Evolutionary conservation across 768 basidiomycete genomes (phyloP).

Genomic region (Podaxis carcinomalis): DNA sequence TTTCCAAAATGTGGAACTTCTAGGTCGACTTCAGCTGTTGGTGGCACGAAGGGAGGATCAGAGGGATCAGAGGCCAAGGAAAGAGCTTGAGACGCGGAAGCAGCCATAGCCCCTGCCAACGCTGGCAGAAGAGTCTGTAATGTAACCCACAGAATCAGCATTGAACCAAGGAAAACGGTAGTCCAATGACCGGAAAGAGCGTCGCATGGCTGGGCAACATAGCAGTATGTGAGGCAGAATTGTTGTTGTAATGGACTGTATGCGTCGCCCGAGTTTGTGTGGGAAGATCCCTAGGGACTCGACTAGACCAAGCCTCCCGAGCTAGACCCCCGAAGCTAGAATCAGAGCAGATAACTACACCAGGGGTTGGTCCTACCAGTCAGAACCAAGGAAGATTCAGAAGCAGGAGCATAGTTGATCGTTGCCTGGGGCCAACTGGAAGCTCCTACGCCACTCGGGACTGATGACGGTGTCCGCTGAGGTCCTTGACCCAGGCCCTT

Average conservation of each 20-base stretch:
- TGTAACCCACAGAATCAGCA: not conserved
- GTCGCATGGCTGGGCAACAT: slow-evolving; percentile 1
- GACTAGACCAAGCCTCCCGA: not conserved
- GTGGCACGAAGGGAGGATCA: not conserved
- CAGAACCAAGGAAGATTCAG: not conserved
- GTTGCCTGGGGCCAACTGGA: not conserved
- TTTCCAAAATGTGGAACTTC: not conserved
- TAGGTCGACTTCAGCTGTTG: not conserved
- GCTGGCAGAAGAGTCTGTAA: slow-evolving; percentile 3
- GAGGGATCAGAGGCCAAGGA: not conserved
- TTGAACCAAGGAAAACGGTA: not conserved
- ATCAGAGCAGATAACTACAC: not conserved
- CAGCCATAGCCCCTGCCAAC: not conserved
- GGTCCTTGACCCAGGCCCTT: not conserved
- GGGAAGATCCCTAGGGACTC: not conserved
- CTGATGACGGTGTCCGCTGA: not conserved
- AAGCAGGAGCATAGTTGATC: not conserved
- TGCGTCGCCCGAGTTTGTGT: not conserved
- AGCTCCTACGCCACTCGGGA: not conserved
- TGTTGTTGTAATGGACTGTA: not conserved
- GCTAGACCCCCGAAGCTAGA: not conserved
- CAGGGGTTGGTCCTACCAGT: slow-evolving; percentile 1
- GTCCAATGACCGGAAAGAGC: slow-evolving; percentile 8
- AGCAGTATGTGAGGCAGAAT: not conserved
- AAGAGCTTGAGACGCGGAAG: not conserved